Evolutionary conservation across 371 early-diverging fungal species (phyloP).

Genomic region (Mortierella sp.): DNA sequence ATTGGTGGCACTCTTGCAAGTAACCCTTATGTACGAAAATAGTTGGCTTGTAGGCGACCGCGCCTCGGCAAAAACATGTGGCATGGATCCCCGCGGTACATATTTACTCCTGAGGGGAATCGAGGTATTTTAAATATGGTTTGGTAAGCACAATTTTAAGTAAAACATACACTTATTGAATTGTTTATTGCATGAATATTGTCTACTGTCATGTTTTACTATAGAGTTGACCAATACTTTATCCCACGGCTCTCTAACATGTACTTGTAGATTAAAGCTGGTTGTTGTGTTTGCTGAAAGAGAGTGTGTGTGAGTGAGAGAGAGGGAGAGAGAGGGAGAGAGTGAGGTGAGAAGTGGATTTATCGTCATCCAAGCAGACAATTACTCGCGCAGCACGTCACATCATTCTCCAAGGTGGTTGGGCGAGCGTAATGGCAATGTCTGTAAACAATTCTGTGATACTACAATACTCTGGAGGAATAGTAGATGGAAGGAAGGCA

Average conservation of each 20-base stretch:
- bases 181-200: too few relatives aligned
- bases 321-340: too few relatives aligned
- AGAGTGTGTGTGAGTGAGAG: background rate
- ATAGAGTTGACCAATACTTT: background rate
- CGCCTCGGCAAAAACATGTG: background rate
- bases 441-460: too few relatives aligned
- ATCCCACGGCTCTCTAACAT: background rate
- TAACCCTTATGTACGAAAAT: too few relatives aligned
- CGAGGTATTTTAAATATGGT: background rate
- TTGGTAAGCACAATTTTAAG: background rate
- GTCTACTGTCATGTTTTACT: too few relatives aligned
- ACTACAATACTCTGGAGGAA: too few relatives aligned
- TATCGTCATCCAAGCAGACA: constrained; percentile 5
- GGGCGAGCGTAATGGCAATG: background rate
- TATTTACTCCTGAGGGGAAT: background rate
- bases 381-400: constrained; percentile 12
- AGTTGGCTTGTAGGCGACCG: too few relatives aligned
- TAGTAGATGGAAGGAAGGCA: background rate
- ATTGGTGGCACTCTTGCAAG: too few relatives aligned
- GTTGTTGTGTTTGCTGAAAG: too few relatives aligned
- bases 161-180: background rate
- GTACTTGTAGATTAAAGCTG: background rate
- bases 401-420: constrained; percentile 1
- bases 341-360: background rate
- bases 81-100: background rate